These are phyloP conservation scores for Chiua virens DNA, from an alignment of 768 basidiomycete genomes.

Conservation along the genomic window DNA sequence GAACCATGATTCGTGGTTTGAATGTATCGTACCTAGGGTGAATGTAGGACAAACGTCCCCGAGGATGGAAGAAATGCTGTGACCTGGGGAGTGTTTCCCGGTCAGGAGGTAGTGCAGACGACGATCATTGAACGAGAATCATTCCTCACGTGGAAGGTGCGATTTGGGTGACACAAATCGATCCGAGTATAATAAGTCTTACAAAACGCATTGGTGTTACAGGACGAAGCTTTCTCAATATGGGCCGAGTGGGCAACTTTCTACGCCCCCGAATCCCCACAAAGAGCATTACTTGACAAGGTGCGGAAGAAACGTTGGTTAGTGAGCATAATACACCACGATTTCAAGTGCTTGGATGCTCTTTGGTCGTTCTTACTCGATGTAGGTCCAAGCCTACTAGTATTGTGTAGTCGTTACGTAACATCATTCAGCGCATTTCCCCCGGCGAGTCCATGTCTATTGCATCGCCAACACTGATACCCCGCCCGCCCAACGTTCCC, in stretches of 20 bases:
- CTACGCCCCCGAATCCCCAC: slow-evolving; percentile 73
- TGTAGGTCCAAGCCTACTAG: neutral
- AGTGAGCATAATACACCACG: slow-evolving; percentile 90
- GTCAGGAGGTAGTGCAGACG: slow-evolving; percentile 92
- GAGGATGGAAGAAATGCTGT: slow-evolving; percentile 88
- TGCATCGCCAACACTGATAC: slow-evolving; percentile 72
- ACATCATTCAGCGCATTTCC: too few relatives aligned
- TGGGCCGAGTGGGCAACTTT: slow-evolving; percentile 95
- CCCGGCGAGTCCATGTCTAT: slow-evolving; percentile 39
- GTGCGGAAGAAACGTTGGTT: slow-evolving; percentile 82
- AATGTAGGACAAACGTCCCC: slow-evolving; percentile 75
- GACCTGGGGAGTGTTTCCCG: slow-evolving; percentile 98
- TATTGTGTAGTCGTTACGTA: too few relatives aligned
- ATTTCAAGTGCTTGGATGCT: slow-evolving; percentile 76
- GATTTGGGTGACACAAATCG: slow-evolving; percentile 12
- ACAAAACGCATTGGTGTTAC: slow-evolving; percentile 6
- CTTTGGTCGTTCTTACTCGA: slow-evolving; percentile 84
- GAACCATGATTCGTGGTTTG: neutral
- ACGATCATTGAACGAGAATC: slow-evolving; percentile 96
- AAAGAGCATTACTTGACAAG: slow-evolving; percentile 69
- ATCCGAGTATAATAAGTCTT: neutral
- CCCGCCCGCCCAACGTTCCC: slow-evolving; percentile 62
- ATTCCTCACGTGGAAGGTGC: slow-evolving; percentile 95
- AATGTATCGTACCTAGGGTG: slow-evolving; percentile 50
- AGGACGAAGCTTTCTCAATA: slow-evolving; percentile 96